Conservation (phyloP, 768 basidiomycete species). For the Kwoniella newhampshirensis region DNA sequence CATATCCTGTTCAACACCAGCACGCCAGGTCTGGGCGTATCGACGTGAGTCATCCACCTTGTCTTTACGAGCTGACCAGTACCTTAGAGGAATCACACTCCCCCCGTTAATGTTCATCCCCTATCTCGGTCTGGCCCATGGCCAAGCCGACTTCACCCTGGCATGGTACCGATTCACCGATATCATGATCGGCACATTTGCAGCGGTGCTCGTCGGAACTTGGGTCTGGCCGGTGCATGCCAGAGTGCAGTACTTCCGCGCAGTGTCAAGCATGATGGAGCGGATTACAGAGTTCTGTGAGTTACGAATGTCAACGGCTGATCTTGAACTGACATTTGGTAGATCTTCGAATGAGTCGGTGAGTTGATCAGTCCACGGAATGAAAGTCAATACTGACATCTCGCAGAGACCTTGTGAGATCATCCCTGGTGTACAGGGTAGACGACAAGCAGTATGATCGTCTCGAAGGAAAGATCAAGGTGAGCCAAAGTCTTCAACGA, state of each 20-base stretch:
- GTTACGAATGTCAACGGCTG: slow-evolving; percentile 9
- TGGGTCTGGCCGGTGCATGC: slow-evolving; percentile 52
- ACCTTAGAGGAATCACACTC: slow-evolving; percentile 49
- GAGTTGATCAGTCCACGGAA: neutral
- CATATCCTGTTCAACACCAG: slow-evolving; percentile 47
- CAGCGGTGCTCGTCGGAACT: slow-evolving; percentile 49
- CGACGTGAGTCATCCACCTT: slow-evolving; percentile 21
- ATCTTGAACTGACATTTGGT: neutral
- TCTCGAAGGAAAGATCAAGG: slow-evolving; percentile 35
- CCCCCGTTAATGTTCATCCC: slow-evolving; percentile 52
- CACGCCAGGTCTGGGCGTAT: slow-evolving; percentile 33
- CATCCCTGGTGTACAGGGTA: slow-evolving; percentile 41
- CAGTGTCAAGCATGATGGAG: slow-evolving; percentile 40
- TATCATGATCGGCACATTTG: slow-evolving; percentile 50
- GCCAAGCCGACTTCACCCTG: slow-evolving; percentile 34
- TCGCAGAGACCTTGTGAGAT: slow-evolving; percentile 41
- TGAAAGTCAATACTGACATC: neutral
- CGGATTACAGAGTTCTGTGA: slow-evolving; percentile 46
- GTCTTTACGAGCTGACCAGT: neutral
- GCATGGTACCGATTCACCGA: slow-evolving; percentile 48
- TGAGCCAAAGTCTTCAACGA: slow-evolving; percentile 5
- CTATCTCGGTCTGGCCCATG: slow-evolving; percentile 37
- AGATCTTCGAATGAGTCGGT: slow-evolving; percentile 49
- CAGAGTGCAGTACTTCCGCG: slow-evolving; percentile 44
- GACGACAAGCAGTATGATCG: slow-evolving; percentile 33